Evolutionary conservation across 768 basidiomycete genomes (phyloP), one percentile per base, ranked within the genome.

Genomic region (Hericium alpestre): DNA sequence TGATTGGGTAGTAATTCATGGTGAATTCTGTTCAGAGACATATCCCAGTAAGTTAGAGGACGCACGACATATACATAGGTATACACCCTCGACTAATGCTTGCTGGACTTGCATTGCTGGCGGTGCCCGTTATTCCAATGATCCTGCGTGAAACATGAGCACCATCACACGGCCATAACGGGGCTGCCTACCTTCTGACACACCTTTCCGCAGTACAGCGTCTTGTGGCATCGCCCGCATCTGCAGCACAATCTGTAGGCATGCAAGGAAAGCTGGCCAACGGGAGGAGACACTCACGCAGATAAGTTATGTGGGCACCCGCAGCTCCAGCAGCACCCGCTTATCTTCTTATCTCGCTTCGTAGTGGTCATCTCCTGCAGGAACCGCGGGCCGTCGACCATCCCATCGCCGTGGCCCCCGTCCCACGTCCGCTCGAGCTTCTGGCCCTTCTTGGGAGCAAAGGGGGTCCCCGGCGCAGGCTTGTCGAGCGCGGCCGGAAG

Each of bases 361-460:
- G 53, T 38, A 38, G 53, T 41, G 5, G 27, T 54, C 20, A 54
- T 23, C 27, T 54, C 53, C 53, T 54, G 39, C 38, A 41, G 40
- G 53, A 23, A 41, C 12, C 38, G 16, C 22, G 8, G n/a, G 32
- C 22, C 16, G 22, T 32, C 16, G n/a, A 22, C n/a, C 2, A 8
- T 22, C 27, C 27, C 27, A 20, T 20, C 43, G 20, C 25, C 49
- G 0, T 51, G 20, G 11, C 32, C 37, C 18, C n/a, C 40, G 22
- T 54, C 40, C 53, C 53, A 54, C 10, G 53, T 54, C 13, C 53
- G 39, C 53, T 54, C 39, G 0, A 43, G 27, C 11, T 15, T 43
- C 39, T 54, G 53, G 27, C 53, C 53, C 39, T 46, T 41, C 23
- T 54, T n/a, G n/a, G n/a, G n/a, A n/a, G n/a, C n/a, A n/a, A n/a